A percentile compares a stretch with the other conserved stretches of the same genome.
Evolutionary conservation across 495 filamentous ascomycete species (phyloP).

Genomic region (Penicillium canescens): DNA sequence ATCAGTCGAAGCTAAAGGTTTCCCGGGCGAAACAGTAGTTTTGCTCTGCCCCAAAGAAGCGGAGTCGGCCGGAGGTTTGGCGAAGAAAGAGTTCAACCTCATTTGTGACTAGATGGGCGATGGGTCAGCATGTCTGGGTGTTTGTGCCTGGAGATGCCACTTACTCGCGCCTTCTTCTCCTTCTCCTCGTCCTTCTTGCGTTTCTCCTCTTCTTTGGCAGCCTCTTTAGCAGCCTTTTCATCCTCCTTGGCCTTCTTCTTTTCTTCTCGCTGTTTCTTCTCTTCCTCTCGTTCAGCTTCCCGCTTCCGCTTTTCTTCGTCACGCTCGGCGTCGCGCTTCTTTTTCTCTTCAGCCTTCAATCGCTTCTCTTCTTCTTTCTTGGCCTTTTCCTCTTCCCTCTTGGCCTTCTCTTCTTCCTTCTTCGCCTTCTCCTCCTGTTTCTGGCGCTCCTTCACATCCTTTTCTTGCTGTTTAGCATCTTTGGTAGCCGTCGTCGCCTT

Average conservation of each 20-base stretch:
- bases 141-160: conserved; percentile 17
- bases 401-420: conserved; percentile 47
- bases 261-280: conserved; percentile 42
- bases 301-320: conserved; percentile 48
- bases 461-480: conserved; percentile 54
- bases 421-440: conserved; percentile 42
- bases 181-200: conserved; percentile 62
- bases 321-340: conserved; percentile 41
- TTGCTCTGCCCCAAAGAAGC: conserved; percentile 11
- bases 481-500: conserved; percentile 56
- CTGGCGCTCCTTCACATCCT: conserved; percentile 52
- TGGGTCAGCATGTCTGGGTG: conserved; percentile 8
- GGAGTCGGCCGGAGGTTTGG: conserved; percentile 41
- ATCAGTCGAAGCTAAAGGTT: conserved; percentile 14
- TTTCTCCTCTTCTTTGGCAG: conserved; percentile 57
- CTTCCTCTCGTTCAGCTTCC: conserved; percentile 17
- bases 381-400: conserved; percentile 46
- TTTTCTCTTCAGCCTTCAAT: conserved; percentile 44
- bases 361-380: conserved; percentile 45
- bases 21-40: conserved; percentile 26
- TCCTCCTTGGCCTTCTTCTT: conserved; percentile 63
- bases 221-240: conserved; percentile 56
- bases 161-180: conserved; percentile 67
- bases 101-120: conserved; percentile 51
- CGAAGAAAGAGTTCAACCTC: conserved; percentile 62